phyloP scores from a whole-genome alignment of 208 protist species.

The Naegleria fowleri region DNA sequence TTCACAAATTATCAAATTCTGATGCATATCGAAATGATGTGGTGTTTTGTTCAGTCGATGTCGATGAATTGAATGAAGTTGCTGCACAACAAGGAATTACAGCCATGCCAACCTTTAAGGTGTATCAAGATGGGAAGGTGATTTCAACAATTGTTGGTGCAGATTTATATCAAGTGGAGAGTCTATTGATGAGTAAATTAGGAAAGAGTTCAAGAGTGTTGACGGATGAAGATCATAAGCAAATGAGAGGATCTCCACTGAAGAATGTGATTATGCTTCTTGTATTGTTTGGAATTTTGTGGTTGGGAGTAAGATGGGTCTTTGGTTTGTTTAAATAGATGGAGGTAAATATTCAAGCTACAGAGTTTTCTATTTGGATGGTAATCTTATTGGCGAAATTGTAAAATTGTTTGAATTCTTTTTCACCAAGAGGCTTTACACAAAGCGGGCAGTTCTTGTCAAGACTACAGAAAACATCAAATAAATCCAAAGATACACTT shows the following conservation, averaged over 20 bases:
- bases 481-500: not conserved
- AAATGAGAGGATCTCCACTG: not conserved
- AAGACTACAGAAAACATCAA: not conserved
- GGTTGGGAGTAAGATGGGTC: too few relatives aligned
- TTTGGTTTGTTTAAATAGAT: too few relatives aligned
- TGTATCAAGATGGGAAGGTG: not conserved
- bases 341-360: too few relatives aligned
- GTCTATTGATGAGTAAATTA: not conserved
- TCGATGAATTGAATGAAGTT: not conserved
- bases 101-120: slow-evolving; percentile 4
- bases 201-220: not conserved
- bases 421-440: not conserved
- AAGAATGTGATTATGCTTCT: not conserved
- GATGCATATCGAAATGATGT: not conserved
- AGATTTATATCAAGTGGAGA: not conserved
- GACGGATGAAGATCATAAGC: not conserved
- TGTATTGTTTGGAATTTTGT: not conserved
- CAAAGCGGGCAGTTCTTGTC: not conserved
- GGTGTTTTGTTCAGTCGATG: not conserved
- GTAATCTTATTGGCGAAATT: not conserved
- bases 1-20: not conserved
- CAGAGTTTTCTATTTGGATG: not conserved
- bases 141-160: not conserved
- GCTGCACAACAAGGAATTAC: not conserved
- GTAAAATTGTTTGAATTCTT: not conserved